Conservation (phyloP, 257 asterid genomes). For the Solanum bulbocastanum region DNA sequence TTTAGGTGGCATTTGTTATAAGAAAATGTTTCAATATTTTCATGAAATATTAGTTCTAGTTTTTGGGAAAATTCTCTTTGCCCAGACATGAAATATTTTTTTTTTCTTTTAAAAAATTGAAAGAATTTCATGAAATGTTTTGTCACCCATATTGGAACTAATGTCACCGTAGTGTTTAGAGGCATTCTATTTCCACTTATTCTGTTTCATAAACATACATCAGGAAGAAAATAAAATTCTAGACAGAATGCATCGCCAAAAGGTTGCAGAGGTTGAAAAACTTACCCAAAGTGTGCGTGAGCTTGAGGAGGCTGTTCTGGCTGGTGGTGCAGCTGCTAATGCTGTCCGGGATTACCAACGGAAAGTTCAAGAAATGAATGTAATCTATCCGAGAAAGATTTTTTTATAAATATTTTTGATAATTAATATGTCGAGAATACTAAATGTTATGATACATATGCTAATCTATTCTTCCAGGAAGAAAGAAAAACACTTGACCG, state of each 20-base stretch:
- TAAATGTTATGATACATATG: neutral
- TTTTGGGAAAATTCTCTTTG: neutral
- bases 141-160: neutral
- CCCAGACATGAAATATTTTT: neutral
- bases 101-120: neutral
- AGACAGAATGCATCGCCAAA: conserved; percentile 15
- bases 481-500: conserved; percentile 17
- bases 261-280: conserved; percentile 18
- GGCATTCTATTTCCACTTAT: neutral
- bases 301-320: conserved; percentile 15
- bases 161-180: neutral
- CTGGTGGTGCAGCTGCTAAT: conserved; percentile 21
- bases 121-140: neutral
- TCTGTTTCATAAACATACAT: neutral
- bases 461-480: neutral
- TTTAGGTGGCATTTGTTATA: neutral
- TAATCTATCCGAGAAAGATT: neutral
- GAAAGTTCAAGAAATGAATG: conserved; percentile 21
- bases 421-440: neutral
- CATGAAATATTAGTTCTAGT: neutral
- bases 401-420: neutral
- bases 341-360: conserved; percentile 17
- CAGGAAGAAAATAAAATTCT: conserved; percentile 21
- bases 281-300: conserved; percentile 15
- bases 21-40: neutral